phyloP scores from a whole-genome alignment of 495 filamentous ascomycete species.

The Staphylotrichum tortipilum region DNA sequence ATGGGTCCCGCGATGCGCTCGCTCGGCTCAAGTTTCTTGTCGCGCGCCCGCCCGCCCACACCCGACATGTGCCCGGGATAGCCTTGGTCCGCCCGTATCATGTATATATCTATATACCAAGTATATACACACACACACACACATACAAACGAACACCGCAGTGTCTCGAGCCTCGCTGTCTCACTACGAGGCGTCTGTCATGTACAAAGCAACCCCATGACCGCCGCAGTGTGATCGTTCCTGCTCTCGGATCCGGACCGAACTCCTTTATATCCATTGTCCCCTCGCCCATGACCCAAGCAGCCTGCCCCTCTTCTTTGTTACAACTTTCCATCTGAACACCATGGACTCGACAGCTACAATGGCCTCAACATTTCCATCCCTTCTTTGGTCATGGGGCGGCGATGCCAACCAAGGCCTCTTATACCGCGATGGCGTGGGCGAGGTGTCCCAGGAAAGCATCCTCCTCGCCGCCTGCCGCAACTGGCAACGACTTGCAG shows the following conservation, averaged over 20 bases:
- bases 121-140: too few species aligned
- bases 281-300: background rate
- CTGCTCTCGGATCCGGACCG: background rate
- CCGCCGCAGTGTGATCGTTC: constrained; percentile 5
- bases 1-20: constrained; percentile 1
- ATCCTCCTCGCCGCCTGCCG: constrained; percentile 6
- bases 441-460: constrained; percentile 1
- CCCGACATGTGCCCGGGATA: constrained; percentile 8
- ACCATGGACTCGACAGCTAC: background rate
- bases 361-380: constrained; percentile 3
- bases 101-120: too few species aligned
- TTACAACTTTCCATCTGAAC: background rate
- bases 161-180: too few species aligned
- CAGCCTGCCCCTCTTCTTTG: background rate
- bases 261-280: constrained; percentile 2
- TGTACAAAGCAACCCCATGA: constrained; percentile 5
- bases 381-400: background rate
- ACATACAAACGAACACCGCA: too few species aligned
- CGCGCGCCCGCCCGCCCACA: background rate
- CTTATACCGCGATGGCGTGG: background rate
- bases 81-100: too few species aligned
- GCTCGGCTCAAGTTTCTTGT: background rate
- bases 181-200: constrained; percentile 4
- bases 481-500: constrained; percentile 3
- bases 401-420: background rate